Conservation (phyloP, 225 moss, liverwort and hornwort genomes). For the Physcomitrellopsis africana region DNA sequence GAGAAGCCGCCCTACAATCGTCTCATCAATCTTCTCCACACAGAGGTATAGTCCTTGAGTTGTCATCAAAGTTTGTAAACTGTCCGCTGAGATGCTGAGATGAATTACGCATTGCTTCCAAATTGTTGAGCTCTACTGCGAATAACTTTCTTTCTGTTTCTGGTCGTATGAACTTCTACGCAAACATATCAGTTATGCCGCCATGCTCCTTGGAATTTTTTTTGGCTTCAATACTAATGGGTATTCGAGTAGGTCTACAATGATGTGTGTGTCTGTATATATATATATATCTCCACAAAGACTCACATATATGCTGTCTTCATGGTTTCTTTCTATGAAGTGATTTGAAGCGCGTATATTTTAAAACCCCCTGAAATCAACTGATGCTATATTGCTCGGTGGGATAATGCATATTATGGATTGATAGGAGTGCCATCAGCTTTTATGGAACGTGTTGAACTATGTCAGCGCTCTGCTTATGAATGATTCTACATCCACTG, state of each 20-base stretch:
- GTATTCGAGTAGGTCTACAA: not conserved
- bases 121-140: not conserved
- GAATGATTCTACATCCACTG: conserved; percentile 80
- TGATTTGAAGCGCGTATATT: not conserved
- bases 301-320: not conserved
- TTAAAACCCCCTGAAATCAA: not conserved
- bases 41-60: conserved; percentile 45
- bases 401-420: conserved; percentile 24
- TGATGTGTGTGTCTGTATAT: too few species aligned
- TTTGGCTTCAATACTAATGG: not conserved
- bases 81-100: conserved; percentile 17
- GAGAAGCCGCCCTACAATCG: conserved; percentile 61
- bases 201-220: conserved; percentile 2
- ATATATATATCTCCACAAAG: too few species aligned
- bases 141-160: not conserved
- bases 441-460: conserved; percentile 90
- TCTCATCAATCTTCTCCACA: conserved; percentile 62
- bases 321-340: conserved; percentile 12
- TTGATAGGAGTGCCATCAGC: conserved; percentile 88
- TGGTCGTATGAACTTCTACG: not conserved
- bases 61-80: not conserved
- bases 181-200: not conserved
- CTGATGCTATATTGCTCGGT: not conserved
- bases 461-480: conserved; percentile 71
- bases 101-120: not conserved